These are phyloP conservation scores for Rhodomyrtus tomentosa DNA, from an alignment of 345 rosid genomes.

Conservation along the genomic window DNA sequence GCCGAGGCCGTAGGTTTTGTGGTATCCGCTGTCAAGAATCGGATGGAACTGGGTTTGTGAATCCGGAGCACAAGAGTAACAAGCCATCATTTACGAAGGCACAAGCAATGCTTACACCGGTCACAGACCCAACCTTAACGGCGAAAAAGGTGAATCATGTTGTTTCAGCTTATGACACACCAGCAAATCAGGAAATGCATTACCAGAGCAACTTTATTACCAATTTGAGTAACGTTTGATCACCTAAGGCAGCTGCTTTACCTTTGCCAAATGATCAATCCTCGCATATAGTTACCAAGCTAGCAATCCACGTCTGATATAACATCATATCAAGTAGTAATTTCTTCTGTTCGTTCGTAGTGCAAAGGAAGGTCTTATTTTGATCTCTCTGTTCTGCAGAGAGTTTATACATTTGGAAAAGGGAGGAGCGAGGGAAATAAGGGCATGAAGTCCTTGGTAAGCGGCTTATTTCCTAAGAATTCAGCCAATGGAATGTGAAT, in stretches of 20 bases:
- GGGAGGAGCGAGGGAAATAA: conserved; percentile 96
- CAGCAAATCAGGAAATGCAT: background rate
- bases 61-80: background rate
- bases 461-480: background rate
- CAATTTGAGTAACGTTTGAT: background rate
- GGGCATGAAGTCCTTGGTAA: conserved; percentile 93
- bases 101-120: conserved; percentile 33
- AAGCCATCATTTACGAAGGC: conserved; percentile 3
- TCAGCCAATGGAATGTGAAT: background rate
- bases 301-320: background rate
- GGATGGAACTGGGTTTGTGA: background rate
- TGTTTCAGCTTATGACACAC: background rate
- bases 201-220: background rate
- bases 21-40: conserved; percentile 6
- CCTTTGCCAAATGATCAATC: background rate
- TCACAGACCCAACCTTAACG: conserved; percentile 32
- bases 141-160: conserved; percentile 26
- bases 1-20: conserved; percentile 2
- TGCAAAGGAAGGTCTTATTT: background rate
- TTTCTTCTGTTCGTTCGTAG: background rate
- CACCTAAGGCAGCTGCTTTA: background rate
- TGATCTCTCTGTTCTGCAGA: conserved; percentile 20
- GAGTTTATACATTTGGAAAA: conserved; percentile 86
- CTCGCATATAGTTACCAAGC: background rate
- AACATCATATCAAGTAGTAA: background rate